Evolutionary conservation across 176 grass and related monocot genomes (phyloP).

Genomic region (Puccinellia tenuiflora): DNA sequence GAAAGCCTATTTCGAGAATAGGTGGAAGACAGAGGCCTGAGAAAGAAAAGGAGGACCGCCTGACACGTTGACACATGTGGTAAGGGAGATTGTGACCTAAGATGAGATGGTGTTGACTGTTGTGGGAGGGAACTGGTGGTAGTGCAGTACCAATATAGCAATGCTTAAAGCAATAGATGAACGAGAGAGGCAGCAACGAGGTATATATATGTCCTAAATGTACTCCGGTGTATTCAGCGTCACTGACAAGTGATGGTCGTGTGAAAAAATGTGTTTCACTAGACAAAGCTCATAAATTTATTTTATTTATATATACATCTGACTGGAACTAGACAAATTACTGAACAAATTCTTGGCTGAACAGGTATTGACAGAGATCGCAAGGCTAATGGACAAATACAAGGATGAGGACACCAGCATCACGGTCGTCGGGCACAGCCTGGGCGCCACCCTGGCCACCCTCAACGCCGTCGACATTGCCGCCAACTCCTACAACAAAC

Average conservation of each 20-base stretch:
- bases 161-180: neutral
- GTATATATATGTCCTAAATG: neutral
- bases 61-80: neutral
- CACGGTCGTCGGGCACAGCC: constrained; percentile 76
- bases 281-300: neutral
- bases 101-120: neutral
- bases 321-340: neutral
- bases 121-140: neutral
- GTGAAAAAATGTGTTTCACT: neutral
- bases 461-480: constrained; percentile 66
- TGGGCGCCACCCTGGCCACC: constrained; percentile 75
- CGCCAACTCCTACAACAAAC: constrained; percentile 48
- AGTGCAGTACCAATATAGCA: neutral
- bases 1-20: too few species aligned
- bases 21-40: neutral
- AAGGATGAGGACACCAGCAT: constrained; percentile 84
- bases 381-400: constrained; percentile 54
- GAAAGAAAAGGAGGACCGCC: neutral
- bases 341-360: neutral
- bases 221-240: neutral
- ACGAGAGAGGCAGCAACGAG: neutral
- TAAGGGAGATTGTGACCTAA: neutral
- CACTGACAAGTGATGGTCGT: neutral
- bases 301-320: neutral
- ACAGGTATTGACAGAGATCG: constrained; percentile 70